Conservation (phyloP, 306 rosid genomes). For the Medicago lupulina region DNA sequence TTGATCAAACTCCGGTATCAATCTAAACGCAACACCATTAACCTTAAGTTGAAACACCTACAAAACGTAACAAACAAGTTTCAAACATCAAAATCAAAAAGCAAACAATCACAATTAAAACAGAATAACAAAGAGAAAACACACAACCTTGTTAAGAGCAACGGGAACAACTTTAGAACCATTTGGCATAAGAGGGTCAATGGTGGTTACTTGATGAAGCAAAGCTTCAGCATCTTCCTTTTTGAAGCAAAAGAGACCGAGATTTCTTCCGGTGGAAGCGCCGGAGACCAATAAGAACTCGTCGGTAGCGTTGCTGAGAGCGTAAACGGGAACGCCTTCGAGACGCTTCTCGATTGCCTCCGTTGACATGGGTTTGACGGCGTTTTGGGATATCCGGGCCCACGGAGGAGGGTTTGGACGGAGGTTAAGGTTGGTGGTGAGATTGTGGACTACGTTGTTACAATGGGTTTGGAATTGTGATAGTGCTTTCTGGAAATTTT, state of each 20-base stretch:
- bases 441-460: slow-evolving; percentile 2
- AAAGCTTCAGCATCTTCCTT: slow-evolving; percentile 85
- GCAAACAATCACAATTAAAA: background rate
- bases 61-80: background rate
- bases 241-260: slow-evolving; percentile 86
- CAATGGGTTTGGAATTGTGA: slow-evolving; percentile 29
- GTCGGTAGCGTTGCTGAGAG: slow-evolving; percentile 79
- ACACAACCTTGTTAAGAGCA: slow-evolving; percentile 77
- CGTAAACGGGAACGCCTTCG: slow-evolving; percentile 90
- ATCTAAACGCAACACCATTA: slow-evolving; percentile 85
- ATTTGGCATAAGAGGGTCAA: slow-evolving; percentile 63
- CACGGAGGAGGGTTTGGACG: slow-evolving; percentile 35
- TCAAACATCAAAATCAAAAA: background rate
- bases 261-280: slow-evolving; percentile 59
- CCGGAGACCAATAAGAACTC: slow-evolving; percentile 90
- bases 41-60: slow-evolving; percentile 92
- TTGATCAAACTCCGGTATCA: slow-evolving; percentile 86
- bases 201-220: slow-evolving; percentile 62
- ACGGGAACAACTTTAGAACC: slow-evolving; percentile 93
- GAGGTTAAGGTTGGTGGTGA: slow-evolving; percentile 14
- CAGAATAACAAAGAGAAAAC: background rate
- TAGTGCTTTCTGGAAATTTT: slow-evolving; percentile 41
- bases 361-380: slow-evolving; percentile 48
- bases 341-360: slow-evolving; percentile 83
- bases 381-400: slow-evolving; percentile 62